These are phyloP conservation scores for Podospora pseudopauciseta DNA, from an alignment of 495 filamentous ascomycete genomes.

Conservation along the genomic window DNA sequence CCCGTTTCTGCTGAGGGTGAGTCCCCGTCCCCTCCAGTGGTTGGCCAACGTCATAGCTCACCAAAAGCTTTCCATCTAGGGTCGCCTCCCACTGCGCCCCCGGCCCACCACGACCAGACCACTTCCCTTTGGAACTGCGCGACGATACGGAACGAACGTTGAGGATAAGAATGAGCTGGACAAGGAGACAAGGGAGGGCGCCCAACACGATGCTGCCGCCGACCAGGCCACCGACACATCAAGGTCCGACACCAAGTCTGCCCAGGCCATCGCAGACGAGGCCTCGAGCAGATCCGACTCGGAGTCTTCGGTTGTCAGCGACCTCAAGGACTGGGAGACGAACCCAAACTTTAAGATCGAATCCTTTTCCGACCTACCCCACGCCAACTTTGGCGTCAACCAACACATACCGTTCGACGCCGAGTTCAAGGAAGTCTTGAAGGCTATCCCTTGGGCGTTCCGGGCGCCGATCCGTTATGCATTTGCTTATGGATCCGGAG, in stretches of 20 bases:
- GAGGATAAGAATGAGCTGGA: conserved; percentile 11
- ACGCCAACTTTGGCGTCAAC: conserved; percentile 86
- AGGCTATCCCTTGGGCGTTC: conserved; percentile 89
- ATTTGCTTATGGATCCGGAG: conserved; percentile 95
- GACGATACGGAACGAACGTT: conserved; percentile 23
- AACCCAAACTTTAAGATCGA: conserved; percentile 71
- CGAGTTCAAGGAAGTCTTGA: conserved; percentile 86
- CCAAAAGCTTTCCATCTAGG: conserved; percentile 23
- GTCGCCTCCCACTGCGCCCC: conserved; percentile 24
- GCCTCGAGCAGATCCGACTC: conserved; percentile 27
- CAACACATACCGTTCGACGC: conserved; percentile 92
- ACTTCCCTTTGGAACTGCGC: conserved; percentile 5
- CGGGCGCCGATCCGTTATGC: conserved; percentile 90
- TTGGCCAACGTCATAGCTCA: conserved; percentile 24
- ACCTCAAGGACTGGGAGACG: conserved; percentile 66
- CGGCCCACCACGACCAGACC: conserved; percentile 12
- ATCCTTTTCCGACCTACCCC: conserved; percentile 80
- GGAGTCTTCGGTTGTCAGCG: conserved; percentile 33
- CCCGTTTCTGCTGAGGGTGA: conserved; percentile 27
- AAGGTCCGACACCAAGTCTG: conserved; percentile 26
- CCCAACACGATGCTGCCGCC: conserved; percentile 25
- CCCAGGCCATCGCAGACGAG: conserved; percentile 25
- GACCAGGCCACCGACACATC: conserved; percentile 23
- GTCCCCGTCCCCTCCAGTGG: conserved; percentile 5
- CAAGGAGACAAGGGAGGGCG: conserved; percentile 23